A percentile compares a stretch with the other conserved stretches of the same genome.
phyloP scores from a whole-genome alignment of 179 eudicot species.

The Silene coronaria region DNA sequence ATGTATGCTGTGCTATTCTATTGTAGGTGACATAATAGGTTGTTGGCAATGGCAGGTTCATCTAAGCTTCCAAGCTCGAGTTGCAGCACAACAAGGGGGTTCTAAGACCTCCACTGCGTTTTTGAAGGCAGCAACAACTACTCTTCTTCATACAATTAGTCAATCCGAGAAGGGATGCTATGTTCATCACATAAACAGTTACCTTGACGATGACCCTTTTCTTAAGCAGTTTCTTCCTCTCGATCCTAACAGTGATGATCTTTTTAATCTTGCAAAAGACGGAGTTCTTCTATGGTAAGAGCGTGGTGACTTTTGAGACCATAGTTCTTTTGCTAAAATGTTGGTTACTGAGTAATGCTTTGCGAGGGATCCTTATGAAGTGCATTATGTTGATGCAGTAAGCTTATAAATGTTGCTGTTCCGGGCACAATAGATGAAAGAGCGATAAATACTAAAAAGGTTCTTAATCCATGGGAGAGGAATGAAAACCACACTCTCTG shows the following conservation, averaged over 20 bases:
- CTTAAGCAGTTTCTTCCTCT: constrained; percentile 70
- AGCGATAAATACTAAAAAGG: constrained; percentile 64
- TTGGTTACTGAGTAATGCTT: not conserved
- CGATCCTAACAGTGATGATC: constrained; percentile 50
- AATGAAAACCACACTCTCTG: constrained; percentile 82
- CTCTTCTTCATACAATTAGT: constrained; percentile 66
- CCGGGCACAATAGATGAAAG: constrained; percentile 74
- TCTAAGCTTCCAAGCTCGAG: constrained; percentile 58
- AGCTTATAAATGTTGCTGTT: constrained; percentile 80
- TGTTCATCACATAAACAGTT: constrained; percentile 71
- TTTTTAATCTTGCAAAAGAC: constrained; percentile 70
- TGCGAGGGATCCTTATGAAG: constrained; percentile 14
- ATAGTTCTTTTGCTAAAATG: not conserved
- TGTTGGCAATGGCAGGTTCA: constrained; percentile 51
- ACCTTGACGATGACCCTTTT: constrained; percentile 79
- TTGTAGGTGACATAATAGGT: not conserved
- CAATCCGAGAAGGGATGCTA: constrained; percentile 68
- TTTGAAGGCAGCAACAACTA: constrained; percentile 66
- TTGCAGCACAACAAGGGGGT: constrained; percentile 49
- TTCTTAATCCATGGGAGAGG: constrained; percentile 85
- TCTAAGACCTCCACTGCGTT: constrained; percentile 54
- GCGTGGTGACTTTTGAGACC: not conserved
- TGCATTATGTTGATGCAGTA: constrained; percentile 43
- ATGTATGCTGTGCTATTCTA: not conserved
- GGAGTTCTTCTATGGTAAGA: constrained; percentile 81